phyloP scores from a whole-genome alignment of 345 rosid genomes.

The Arabidopsis thaliana region TAIR10.1 NC_003070.9:24194001-24194500 shows the following conservation, averaged over 20 bases:
- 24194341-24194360: conserved; percentile 10
- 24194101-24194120: conserved; percentile 33
- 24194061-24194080: background rate
- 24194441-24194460: conserved; percentile 29
- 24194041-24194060: background rate
- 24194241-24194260: conserved; percentile 14
- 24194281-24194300: conserved; percentile 34
- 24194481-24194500: conserved; percentile 32
- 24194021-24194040: conserved; percentile 31
- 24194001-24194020: conserved; percentile 21
- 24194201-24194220: background rate
- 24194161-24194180: conserved; percentile 1
- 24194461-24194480: conserved; percentile 33
- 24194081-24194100: background rate
- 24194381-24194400: conserved; percentile 31
- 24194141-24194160: conserved; percentile 18
- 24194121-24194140: conserved; percentile 9
- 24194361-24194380: conserved; percentile 36
- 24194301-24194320: conserved; percentile 24
- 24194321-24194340: conserved; percentile 8
- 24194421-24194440: conserved; percentile 30
- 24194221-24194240: conserved; percentile 17
- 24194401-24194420: conserved; percentile 19
- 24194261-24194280: conserved; percentile 25
- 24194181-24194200: background rate